Conservation (phyloP, 2,329 filamentous ascomycete species). For the Hypoxylon sp. region DNA sequence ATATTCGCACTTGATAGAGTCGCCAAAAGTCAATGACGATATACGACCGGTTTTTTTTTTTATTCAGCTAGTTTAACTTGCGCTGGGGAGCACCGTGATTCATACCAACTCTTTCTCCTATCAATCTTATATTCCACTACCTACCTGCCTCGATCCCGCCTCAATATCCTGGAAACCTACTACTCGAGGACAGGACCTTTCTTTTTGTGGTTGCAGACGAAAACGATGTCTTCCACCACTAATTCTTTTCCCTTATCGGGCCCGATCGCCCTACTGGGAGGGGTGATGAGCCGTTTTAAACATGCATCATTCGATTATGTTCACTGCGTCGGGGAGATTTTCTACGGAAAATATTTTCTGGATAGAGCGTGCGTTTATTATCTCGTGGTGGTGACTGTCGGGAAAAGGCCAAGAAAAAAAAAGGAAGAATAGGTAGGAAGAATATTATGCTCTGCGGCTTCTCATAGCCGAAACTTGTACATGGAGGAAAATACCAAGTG, state of each 20-base stretch:
- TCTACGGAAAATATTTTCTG: conserved; percentile 18
- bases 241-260: conserved; percentile 5
- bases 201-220: conserved; percentile 11
- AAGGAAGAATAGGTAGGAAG: conserved; percentile 3
- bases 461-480: conserved; percentile 12
- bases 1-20: conserved; percentile 41
- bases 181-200: conserved; percentile 4
- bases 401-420: conserved; percentile 23
- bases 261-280: not conserved
- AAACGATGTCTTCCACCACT: conserved; percentile 6
- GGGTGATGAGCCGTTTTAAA: conserved; percentile 1
- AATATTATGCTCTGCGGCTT: conserved; percentile 2
- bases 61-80: not conserved
- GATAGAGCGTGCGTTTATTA: conserved; percentile 21
- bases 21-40: conserved; percentile 29
- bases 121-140: not conserved
- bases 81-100: conserved; percentile 7
- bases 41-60: conserved; percentile 22
- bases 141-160: not conserved
- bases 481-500: conserved; percentile 24
- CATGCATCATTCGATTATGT: conserved; percentile 1
- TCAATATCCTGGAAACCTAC: conserved; percentile 1
- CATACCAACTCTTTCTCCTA: not conserved
- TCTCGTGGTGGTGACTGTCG: not conserved
- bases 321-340: conserved; percentile 4